Evolutionary conservation across 441 rosid species (phyloP).

Genomic region (Viola pubescens): DNA sequence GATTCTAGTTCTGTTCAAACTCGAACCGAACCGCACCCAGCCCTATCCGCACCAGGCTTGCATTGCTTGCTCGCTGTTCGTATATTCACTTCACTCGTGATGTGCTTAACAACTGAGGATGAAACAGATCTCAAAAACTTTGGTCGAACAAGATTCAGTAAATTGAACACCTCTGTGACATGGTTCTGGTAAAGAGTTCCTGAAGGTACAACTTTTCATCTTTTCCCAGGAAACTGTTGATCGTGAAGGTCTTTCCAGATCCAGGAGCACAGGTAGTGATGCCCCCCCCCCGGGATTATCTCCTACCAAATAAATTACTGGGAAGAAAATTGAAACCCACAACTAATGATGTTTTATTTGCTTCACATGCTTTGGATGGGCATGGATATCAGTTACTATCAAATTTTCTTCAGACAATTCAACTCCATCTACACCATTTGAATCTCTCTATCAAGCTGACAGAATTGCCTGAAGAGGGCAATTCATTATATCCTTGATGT

Average conservation of each 20-base stretch:
- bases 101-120: slow-evolving; percentile 37
- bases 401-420: slow-evolving; percentile 34
- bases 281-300: slow-evolving; percentile 82
- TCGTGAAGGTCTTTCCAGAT: slow-evolving; percentile 91
- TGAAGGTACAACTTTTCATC: slow-evolving; percentile 82
- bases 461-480: slow-evolving; percentile 27
- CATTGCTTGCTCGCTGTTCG: slow-evolving; percentile 36
- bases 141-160: slow-evolving; percentile 74
- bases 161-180: slow-evolving; percentile 79
- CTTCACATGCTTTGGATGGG: slow-evolving; percentile 76
- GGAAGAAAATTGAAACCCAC: slow-evolving; percentile 77
- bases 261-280: slow-evolving; percentile 94
- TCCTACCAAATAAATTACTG: slow-evolving; percentile 44
- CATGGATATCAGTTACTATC: slow-evolving; percentile 43
- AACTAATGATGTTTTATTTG: slow-evolving; percentile 78
- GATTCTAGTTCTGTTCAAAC: too few relatives aligned
- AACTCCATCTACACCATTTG: slow-evolving; percentile 29
- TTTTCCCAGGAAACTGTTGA: slow-evolving; percentile 78
- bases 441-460: slow-evolving; percentile 25
- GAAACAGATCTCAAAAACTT: slow-evolving; percentile 51
- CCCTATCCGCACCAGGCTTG: slow-evolving; percentile 31
- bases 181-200: slow-evolving; percentile 87
- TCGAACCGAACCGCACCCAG: too few relatives aligned
- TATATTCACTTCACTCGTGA: slow-evolving; percentile 57
- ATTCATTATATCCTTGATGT: slow-evolving; percentile 45